Conservation (phyloP, 2,329 filamentous ascomycete genomes). For the Talaromyces islandicus region DNA sequence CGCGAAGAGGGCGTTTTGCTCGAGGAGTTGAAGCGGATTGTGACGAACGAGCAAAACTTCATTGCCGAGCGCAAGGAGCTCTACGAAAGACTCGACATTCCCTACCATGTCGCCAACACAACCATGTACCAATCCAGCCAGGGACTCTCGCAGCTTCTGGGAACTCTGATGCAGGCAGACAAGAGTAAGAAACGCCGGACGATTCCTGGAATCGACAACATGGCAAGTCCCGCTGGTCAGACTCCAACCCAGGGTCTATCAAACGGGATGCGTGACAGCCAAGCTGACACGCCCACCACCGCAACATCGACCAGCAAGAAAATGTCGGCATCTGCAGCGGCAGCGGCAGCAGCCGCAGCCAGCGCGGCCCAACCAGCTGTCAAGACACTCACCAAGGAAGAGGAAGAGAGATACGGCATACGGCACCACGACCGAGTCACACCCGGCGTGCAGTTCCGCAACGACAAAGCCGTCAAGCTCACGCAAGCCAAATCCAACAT, state of each 20-base stretch:
- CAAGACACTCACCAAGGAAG: constrained; percentile 66
- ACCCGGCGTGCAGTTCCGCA: constrained; percentile 83
- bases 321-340: constrained; percentile 19
- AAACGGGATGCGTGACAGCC: constrained; percentile 30
- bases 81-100: constrained; percentile 80
- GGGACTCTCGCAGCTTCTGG: constrained; percentile 72
- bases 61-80: constrained; percentile 84
- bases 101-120: constrained; percentile 63
- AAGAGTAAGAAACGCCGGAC: constrained; percentile 84
- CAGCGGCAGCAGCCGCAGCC: constrained; percentile 32
- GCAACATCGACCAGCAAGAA: constrained; percentile 29
- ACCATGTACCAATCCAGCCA: constrained; percentile 73
- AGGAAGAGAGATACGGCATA: constrained; percentile 77
- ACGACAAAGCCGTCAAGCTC: constrained; percentile 48
- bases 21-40: constrained; percentile 84
- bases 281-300: constrained; percentile 31
- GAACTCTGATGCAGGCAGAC: constrained; percentile 75
- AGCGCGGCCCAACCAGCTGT: constrained; percentile 47
- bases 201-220: constrained; percentile 55
- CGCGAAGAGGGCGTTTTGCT: constrained; percentile 87
- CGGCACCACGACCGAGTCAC: constrained; percentile 77
- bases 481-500: constrained; percentile 47
- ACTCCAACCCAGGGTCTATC: constrained; percentile 34
- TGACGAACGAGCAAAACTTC: constrained; percentile 77
- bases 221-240: constrained; percentile 50